Evolutionary conservation across 1,139 yeast species (phyloP), one percentile per base, ranked within the genome.

Genomic region (Saccharomycopsis hybrid): DNA sequence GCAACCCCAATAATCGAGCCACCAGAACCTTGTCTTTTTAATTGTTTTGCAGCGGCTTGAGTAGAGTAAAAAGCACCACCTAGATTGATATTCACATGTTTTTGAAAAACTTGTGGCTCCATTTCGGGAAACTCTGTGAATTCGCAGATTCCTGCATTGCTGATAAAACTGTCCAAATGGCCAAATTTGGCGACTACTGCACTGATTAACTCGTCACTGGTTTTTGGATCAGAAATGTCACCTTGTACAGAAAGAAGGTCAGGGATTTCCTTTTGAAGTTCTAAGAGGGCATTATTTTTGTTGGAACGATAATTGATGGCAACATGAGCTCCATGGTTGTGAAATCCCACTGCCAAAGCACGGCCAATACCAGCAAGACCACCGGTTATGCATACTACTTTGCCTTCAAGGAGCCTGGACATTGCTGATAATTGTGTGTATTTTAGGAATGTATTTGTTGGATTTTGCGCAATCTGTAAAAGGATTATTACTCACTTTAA

Each of bases 111-210:
- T 35, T 65, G 72, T 32, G 69, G 65, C 4, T 68, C 63, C 44
- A 69, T 64, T 30, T 67, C 71, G 30, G 62, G 58, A 58, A 68
- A 68, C 46, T 65, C 64, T 36, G 62, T 57, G 52, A 68, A 70
- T 33, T 66, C 64, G 54, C 72, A 69, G 43, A 70, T 64, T 18
- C 78, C 78, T 13, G 78, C 78, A 57, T 73, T 73, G 8, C 76
- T 70, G 11, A 73, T 73, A 44, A 72, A 65, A 4, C 71, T 64
- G 55, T 72, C 67, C 41, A 73, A 54, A 47, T 68, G 67, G 5
- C 75, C 75, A 55, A 73, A 70, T 38, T 54, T 51, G 18, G 60
- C 62, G 8, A 72, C 73, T 0, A 74, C 61, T 43, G 60, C 56
- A 7, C 58, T 57, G 5, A 73, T 71, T 4, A 74, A 60, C 3